Evolutionary conservation across 2,329 filamentous ascomycete genomes (phyloP), one percentile per base, ranked within the genome.

Genomic region (Xylaria sp.): DNA sequence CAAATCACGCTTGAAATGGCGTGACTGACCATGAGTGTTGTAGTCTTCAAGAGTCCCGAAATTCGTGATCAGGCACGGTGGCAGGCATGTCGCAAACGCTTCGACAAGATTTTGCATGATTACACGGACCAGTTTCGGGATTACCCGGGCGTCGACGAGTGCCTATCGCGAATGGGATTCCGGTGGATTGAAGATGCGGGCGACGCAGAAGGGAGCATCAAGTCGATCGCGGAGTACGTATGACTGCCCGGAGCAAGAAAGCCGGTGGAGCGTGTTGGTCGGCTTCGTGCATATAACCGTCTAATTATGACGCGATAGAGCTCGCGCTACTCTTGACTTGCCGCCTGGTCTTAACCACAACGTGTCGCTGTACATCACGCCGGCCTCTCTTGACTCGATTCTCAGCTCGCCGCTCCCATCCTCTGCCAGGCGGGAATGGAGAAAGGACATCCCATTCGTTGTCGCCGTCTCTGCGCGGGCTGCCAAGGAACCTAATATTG

Each of bases 401-500:
- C 56, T 71, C 9, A n/a, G 64, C 48, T 65, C 64, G 2, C 61
- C 70, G 6, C 61, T 69, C 36, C 66, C 70, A 10, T 59, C 55
- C 6, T 65, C 68, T 3, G 63, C 64, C 7, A 57, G 32, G 12
- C 63, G 66, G 12, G 60, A 58, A 48, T 67, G 64, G 52, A 57
- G 68, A 28, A 66, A 63, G 25, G 48, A 69, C 6, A 72, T 72
- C n/a, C 70, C 68, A 2, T 72, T 67, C 25, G 69, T 71, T 8
- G 56, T 68, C 13, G 68, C 70, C 4, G 62, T 72, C 25, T 71
- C 70, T 20, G 41, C 56, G 15, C 32, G 50, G 15, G 70, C 65
- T 18, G 63, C 60, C 6, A 10, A 43, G 23, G 60, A 63, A 25
- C 39, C 46, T 12, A 34, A 41, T 7, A 13, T 12, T 5, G 45